Percentiles rank a stretch among this genome's conserved stretches.
phyloP scores from a whole-genome alignment of 2,329 filamentous ascomycete species.

The Tolypocladium paradoxum region DNA sequence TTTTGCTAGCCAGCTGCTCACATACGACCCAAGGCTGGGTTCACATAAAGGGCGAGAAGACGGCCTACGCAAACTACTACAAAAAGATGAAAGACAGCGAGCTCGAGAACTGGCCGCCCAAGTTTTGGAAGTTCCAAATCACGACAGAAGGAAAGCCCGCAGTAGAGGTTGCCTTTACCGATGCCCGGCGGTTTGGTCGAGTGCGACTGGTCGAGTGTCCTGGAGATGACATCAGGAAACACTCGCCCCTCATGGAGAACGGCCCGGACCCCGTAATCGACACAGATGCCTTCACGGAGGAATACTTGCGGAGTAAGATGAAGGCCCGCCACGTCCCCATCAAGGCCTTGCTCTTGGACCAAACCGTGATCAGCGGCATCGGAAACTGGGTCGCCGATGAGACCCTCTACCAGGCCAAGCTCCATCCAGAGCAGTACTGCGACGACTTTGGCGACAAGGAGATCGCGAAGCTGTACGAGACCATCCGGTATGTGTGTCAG shows the following conservation, averaged over 20 bases:
- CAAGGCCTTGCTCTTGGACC: conserved; percentile 81
- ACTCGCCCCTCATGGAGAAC: conserved; percentile 77
- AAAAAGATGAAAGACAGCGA: conserved; percentile 54
- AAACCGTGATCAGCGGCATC: conserved; percentile 80
- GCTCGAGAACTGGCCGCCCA: conserved; percentile 68
- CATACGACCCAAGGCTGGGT: conserved; percentile 55
- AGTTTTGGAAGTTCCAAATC: conserved; percentile 78
- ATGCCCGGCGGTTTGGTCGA: conserved; percentile 67
- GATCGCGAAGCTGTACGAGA: conserved; percentile 58
- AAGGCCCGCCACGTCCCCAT: conserved; percentile 70
- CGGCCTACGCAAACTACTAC: conserved; percentile 74
- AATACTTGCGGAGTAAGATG: conserved; percentile 65
- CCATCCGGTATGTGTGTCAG: conserved; percentile 69
- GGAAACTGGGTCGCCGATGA: conserved; percentile 98
- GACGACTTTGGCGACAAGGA: conserved; percentile 67
- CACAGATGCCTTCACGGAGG: conserved; percentile 61
- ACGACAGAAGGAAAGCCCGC: conserved; percentile 45
- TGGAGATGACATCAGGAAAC: conserved; percentile 61
- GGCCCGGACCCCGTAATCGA: conserved; percentile 89
- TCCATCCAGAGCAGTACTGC: conserved; percentile 90
- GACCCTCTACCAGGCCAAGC: conserved; percentile 74
- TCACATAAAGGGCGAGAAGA: conserved; percentile 69
- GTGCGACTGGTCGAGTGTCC: conserved; percentile 75
- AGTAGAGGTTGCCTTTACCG: conserved; percentile 68
- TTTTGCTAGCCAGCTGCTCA: background rate